Percentiles rank a stretch among this genome's conserved stretches.
These are phyloP conservation scores for Knufia fluminis DNA, from an alignment of 2,329 filamentous ascomycete genomes.

Conservation along the genomic window DNA sequence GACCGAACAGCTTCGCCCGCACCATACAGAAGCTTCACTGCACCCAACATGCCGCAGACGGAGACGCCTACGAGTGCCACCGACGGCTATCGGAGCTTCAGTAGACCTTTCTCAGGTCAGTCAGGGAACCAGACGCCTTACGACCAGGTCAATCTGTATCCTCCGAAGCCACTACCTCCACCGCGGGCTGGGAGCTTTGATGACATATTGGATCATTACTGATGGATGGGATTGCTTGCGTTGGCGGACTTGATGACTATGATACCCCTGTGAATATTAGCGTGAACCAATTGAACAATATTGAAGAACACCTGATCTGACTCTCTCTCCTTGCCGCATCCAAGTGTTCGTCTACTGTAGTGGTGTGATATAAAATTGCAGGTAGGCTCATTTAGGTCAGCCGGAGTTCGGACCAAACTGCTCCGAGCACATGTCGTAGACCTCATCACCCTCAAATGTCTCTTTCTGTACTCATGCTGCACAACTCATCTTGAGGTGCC, in stretches of 20 bases:
- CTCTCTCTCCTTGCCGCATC: too few species aligned
- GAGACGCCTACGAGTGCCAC: not conserved
- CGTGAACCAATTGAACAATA: not conserved
- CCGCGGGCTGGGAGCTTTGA: conserved; percentile 17
- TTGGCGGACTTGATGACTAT: not conserved
- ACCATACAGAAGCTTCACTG: not conserved
- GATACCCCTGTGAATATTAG: conserved; percentile 3
- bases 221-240: conserved; percentile 10
- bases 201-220: conserved; percentile 22
- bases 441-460: not conserved
- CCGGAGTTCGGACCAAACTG: not conserved
- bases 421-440: not conserved
- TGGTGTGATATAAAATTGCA: not conserved
- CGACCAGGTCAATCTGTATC: not conserved
- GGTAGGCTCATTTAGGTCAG: not conserved
- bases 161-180: not conserved
- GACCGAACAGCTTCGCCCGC: not conserved
- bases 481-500: not conserved
- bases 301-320: not conserved
- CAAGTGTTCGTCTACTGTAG: too few species aligned
- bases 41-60: not conserved
- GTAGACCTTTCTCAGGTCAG: not conserved
- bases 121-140: not conserved
- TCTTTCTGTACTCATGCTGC: not conserved
- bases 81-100: conserved; percentile 2